Evolutionary conservation across 1,284 basidiomycete species (phyloP), one percentile per base, ranked within the genome.

Genomic region (Xerocomus amazonicus): DNA sequence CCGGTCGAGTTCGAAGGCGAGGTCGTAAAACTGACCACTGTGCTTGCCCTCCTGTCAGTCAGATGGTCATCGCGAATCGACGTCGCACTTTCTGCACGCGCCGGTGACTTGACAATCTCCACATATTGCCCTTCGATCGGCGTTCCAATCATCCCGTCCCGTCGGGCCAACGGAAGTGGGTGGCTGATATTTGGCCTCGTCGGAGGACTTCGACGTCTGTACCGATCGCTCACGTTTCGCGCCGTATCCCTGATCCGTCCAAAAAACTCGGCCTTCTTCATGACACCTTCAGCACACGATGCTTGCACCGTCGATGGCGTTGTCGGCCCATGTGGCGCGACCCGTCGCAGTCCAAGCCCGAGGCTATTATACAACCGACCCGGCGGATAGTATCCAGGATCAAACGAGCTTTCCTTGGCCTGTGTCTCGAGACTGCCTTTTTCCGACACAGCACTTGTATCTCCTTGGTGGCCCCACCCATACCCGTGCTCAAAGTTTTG

Each of bases 241-340:
- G 83, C 79, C 8, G 83, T 83, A 41, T 78, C 70, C 56, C 71
- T 77, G 39, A 88, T 73, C 60, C 70, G 77, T 17, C 74, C 73
- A 44, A 87, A 58, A 60, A 88, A 87, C 58, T 86, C 83, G 23
- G 70, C 73, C 63, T 88, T 88, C 61, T 74, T 80, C 74, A 87
- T 81, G 35, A 83, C 71, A 9, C 74, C 76, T 23, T 80, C 76
- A 50, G 57, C 47, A 46, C 58, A 62, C 40, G 55, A 68, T 26
- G 52, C 60, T 36, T 63, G 55, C 43, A 56, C 55, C 43, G 54
- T 55, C 45, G 69, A 61, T 9, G 60, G 56, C 16, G 60, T 66
- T 14, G 60, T 54, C 47, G 62, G 56, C 28, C 43, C 54, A 8
- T 43, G 57, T 40, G 62, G 55, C 9, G 63, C 62, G 14, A 78